Conservation (phyloP, 257 asterid genomes). For the Nicotiana tabacum region DNA sequence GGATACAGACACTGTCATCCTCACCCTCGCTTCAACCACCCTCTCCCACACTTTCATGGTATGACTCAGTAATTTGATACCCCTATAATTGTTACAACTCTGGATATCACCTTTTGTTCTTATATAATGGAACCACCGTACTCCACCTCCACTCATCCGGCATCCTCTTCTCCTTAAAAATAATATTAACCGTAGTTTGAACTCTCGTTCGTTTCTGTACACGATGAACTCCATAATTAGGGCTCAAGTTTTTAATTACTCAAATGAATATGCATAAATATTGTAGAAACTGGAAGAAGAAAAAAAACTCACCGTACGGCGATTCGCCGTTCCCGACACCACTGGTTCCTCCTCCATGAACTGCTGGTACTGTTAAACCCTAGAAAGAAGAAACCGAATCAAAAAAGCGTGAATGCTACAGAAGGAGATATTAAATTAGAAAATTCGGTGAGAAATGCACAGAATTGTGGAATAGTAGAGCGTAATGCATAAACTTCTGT, state of each 20-base stretch:
- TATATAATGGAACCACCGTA: too few relatives aligned
- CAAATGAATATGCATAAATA: not conserved
- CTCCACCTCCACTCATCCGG: too few relatives aligned
- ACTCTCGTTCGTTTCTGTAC: slow-evolving; percentile 75
- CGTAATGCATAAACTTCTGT: not conserved
- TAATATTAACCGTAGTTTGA: slow-evolving; percentile 34
- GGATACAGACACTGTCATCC: too few relatives aligned
- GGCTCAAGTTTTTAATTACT: slow-evolving; percentile 7
- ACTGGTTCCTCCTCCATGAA: slow-evolving; percentile 63
- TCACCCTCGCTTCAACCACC: too few relatives aligned
- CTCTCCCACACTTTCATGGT: too few relatives aligned
- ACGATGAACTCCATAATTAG: slow-evolving; percentile 20
- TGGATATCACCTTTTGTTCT: too few relatives aligned
- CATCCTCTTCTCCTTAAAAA: too few relatives aligned
- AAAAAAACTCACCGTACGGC: slow-evolving; percentile 59
- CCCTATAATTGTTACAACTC: too few relatives aligned
- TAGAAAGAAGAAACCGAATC: not conserved
- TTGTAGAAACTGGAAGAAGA: not conserved
- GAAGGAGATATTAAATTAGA: not conserved
- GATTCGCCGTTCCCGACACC: slow-evolving; percentile 46
- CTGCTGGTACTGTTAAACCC: not conserved
- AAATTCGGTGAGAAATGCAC: not conserved
- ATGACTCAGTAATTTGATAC: too few relatives aligned
- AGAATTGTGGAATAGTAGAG: not conserved
- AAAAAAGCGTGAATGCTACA: not conserved